A percentile compares a stretch with the other conserved stretches of the same genome.
Evolutionary conservation across 1,284 basidiomycete genomes (phyloP).

Genomic region (Tilletiopsis washingtonensis): DNA sequence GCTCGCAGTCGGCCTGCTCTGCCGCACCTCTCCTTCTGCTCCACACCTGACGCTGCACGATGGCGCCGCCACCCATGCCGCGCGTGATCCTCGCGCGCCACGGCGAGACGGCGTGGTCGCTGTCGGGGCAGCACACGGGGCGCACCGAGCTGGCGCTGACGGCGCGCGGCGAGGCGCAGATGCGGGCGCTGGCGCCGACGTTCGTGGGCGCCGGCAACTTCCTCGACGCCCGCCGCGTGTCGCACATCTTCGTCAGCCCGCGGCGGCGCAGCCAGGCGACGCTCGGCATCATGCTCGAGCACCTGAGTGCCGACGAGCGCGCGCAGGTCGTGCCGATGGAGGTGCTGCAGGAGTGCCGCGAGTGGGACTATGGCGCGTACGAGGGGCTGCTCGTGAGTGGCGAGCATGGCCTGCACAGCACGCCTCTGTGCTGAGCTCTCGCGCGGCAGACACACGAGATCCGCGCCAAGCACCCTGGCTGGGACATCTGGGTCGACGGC

Average conservation of each 20-base stretch:
- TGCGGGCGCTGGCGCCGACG: slow-evolving; percentile 28
- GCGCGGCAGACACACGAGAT: slow-evolving; percentile 28
- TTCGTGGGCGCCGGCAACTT: slow-evolving; percentile 27
- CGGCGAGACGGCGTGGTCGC: slow-evolving; percentile 45
- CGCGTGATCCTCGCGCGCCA: slow-evolving; percentile 42
- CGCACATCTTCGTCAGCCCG: slow-evolving; percentile 35
- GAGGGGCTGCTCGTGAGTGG: slow-evolving; percentile 27
- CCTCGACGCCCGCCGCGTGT: slow-evolving; percentile 29
- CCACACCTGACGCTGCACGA: neutral
- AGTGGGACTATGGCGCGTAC: slow-evolving; percentile 47
- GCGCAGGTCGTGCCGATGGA: slow-evolving; percentile 18
- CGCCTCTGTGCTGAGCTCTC: neutral
- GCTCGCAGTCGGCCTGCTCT: no score
- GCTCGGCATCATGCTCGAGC: slow-evolving; percentile 32
- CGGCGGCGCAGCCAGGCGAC: slow-evolving; percentile 31
- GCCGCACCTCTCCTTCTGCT: no score
- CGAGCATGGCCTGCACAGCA: neutral
- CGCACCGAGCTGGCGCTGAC: slow-evolving; percentile 41
- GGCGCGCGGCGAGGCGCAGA: slow-evolving; percentile 34
- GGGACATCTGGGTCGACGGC: slow-evolving; percentile 44
- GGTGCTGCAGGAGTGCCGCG: slow-evolving; percentile 32
- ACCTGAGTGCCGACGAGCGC: slow-evolving; percentile 16
- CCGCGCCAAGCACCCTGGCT: slow-evolving; percentile 24
- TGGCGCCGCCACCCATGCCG: slow-evolving; percentile 24
- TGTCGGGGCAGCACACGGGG: slow-evolving; percentile 42